Conservation (phyloP, 176 grass and related monocot genomes). For the Chrysopogon serrulatus region DNA sequence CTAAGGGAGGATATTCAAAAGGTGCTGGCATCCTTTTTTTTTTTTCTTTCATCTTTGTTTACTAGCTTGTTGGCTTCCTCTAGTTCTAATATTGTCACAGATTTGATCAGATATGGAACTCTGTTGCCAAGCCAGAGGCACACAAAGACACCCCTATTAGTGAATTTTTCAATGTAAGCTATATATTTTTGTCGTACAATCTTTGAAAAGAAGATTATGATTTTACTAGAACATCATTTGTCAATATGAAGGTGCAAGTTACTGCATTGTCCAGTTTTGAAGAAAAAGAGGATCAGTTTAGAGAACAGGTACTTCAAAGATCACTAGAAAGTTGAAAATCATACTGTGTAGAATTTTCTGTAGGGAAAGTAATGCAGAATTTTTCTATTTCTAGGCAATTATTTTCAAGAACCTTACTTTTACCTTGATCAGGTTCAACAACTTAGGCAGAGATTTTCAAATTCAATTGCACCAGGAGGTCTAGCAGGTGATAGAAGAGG, state of each 20-base stretch:
- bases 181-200: not conserved
- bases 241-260: constrained; percentile 75
- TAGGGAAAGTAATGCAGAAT: not conserved
- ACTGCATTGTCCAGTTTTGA: constrained; percentile 92
- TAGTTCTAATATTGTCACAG: constrained; percentile 30
- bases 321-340: constrained; percentile 25
- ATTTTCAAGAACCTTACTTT: constrained; percentile 26
- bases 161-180: constrained; percentile 89
- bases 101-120: constrained; percentile 90
- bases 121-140: constrained; percentile 80
- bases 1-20: constrained; percentile 98
- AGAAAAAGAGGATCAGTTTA: constrained; percentile 98
- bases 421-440: constrained; percentile 73
- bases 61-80: not conserved
- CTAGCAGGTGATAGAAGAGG: constrained; percentile 93
- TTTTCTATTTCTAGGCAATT: constrained; percentile 1
- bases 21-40: constrained; percentile 39
- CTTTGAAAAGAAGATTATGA: not conserved
- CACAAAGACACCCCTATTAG: constrained; percentile 89
- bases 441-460: constrained; percentile 85
- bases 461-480: constrained; percentile 95
- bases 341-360: not conserved
- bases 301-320: constrained; percentile 60
- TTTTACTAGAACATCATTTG: constrained; percentile 11
- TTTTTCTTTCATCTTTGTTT: constrained; percentile 13